Base-by-base conservation (phyloP, 2,329 filamentous ascomycete genomes). In the Verticillium nubilum region DNA sequence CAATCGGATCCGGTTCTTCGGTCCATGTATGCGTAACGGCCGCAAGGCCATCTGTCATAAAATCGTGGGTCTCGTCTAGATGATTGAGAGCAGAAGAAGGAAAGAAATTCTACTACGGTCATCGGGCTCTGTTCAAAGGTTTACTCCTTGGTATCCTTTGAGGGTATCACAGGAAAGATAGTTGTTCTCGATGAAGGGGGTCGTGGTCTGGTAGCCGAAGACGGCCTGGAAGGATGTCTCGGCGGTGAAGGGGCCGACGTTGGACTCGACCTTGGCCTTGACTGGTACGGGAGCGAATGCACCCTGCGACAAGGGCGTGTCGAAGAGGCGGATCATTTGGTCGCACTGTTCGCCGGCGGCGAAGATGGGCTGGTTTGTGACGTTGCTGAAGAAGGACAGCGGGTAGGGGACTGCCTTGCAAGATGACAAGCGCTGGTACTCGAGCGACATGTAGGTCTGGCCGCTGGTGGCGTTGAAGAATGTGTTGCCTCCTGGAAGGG, bases 311-410 rank as follows among this genome's bases (percentile, higher is more conserved):
- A 80, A 67, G 1, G 72, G 70, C 0, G 79, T 80, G 62, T 81
- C 76, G 67, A 77, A 82, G 12, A 80, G 60, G 13, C 76, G 69
- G 13, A 74, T 69, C 68, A 78, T 76, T 33, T 77, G 73, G 56
- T 80, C 77, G 67, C 79, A 81, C 0, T 67, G 64, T 52, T 69
- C 67, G 10, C 70, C 70, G 56, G 77, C 70, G 10, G 71, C 73
- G 61, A 80, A 81, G 4, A 72, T 72, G 1, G 81, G 80, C 67
- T 85, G 82, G 65, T 85, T 85, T 3, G 81, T 83, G 53, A 82
- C 70, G 66, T 83, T 83, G 63, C 71, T 64, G 68, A 78, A 78
- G 59, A 82, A 78, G 1, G 66, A 64, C 4, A 81, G 62, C 0
- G 76, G 72, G 60, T 75, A 79, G 0, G 72, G 68, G 27, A 63